Conservation (phyloP, 345 rosid species). For the Euphorbia pulcherrima region DNA sequence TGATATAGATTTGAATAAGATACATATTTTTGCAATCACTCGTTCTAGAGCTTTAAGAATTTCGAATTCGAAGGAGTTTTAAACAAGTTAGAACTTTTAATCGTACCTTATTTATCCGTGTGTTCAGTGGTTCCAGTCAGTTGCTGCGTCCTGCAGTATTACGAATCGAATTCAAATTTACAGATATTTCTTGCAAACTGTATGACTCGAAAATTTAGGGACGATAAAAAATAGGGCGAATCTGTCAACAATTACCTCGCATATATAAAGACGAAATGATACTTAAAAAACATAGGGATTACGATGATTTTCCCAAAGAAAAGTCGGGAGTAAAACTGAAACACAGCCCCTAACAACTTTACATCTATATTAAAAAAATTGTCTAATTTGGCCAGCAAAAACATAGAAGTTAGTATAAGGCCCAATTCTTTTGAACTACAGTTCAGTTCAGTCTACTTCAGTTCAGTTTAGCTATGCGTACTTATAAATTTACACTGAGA, state of each 20-base stretch:
- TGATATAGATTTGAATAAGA: neutral
- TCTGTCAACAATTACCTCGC: neutral
- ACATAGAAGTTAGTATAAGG: no score
- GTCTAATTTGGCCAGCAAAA: neutral
- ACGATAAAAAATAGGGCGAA: no score
- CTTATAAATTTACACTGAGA: no score
- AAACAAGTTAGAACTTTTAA: neutral
- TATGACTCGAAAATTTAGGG: no score
- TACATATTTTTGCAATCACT: neutral
- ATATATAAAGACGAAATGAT: neutral
- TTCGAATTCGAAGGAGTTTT: neutral
- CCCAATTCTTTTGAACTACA: no score
- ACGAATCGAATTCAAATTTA: neutral
- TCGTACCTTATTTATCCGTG: constrained; percentile 38
- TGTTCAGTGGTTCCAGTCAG: constrained; percentile 35
- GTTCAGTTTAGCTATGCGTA: no score
- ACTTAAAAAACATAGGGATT: neutral
- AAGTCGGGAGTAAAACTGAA: no score
- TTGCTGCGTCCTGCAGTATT: constrained; percentile 44
- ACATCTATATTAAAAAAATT: neutral
- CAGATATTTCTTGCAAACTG: no score
- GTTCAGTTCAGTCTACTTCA: no score
- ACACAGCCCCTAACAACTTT: neutral
- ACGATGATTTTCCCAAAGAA: neutral
- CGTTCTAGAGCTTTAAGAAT: neutral